Conservation (phyloP, 345 rosid genomes). For the Erodium maritimum region DNA sequence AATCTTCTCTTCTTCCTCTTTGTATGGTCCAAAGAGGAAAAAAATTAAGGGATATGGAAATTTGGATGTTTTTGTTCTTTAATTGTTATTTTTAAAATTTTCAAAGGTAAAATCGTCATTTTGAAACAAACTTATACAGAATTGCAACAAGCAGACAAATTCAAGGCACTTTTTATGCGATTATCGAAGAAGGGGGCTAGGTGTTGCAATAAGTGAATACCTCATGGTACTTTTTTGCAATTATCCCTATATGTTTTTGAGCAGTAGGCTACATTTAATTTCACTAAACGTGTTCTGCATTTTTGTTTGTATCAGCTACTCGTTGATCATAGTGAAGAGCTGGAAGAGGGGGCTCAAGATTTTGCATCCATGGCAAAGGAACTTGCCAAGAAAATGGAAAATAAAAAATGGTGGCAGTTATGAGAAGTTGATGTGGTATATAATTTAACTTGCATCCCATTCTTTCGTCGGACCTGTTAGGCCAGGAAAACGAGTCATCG, state of each 20-base stretch:
- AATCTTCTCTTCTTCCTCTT: too few species aligned
- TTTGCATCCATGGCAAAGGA: conserved; percentile 67
- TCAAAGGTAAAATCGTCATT: too few species aligned
- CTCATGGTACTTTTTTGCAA: too few species aligned
- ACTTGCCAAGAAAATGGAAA: conserved; percentile 79
- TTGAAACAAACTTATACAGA: too few species aligned
- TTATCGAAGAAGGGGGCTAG: too few species aligned
- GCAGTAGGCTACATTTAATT: background rate
- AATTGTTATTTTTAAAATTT: too few species aligned
- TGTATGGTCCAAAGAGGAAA: too few species aligned
- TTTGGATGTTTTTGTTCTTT: too few species aligned
- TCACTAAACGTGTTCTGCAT: background rate
- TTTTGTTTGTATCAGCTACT: conserved; percentile 33
- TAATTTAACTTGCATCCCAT: background rate
- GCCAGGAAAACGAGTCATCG: background rate
- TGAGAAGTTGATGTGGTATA: conserved; percentile 10
- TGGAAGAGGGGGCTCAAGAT: conserved; percentile 64
- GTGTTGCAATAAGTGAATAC: too few species aligned
- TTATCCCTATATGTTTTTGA: background rate
- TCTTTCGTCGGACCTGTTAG: background rate
- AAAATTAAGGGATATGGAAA: too few species aligned
- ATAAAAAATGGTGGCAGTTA: conserved; percentile 80
- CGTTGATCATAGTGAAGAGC: conserved; percentile 57
- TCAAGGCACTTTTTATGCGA: too few species aligned
- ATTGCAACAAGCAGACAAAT: too few species aligned